These are phyloP conservation scores for Quercus lobata DNA, from an alignment of 331 rosid genomes.

Conservation along the genomic window DNA sequence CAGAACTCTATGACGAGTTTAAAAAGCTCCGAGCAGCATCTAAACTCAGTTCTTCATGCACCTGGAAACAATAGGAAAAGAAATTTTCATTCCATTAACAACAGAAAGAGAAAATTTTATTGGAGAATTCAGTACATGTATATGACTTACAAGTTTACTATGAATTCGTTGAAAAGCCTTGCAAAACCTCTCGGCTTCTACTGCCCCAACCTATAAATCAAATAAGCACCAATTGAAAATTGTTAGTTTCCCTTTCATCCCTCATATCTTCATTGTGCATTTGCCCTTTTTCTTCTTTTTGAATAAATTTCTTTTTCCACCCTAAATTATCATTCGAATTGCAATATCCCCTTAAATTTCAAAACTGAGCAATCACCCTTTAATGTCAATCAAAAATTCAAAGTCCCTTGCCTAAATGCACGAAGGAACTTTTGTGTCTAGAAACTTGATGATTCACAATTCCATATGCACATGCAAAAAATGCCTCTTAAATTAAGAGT, in stretches of 20 bases:
- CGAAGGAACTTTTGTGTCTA: too few relatives aligned
- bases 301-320: not conserved
- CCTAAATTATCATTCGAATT: not conserved
- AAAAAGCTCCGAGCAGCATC: slow-evolving; percentile 62
- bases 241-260: slow-evolving; percentile 6
- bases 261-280: not conserved
- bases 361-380: too few relatives aligned
- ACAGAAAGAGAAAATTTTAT: not conserved
- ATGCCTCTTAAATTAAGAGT: too few relatives aligned
- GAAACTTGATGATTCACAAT: too few relatives aligned
- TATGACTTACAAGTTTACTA: slow-evolving; percentile 56
- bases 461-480: too few relatives aligned
- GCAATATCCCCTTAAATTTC: too few relatives aligned
- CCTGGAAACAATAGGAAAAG: slow-evolving; percentile 35
- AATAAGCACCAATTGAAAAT: slow-evolving; percentile 10
- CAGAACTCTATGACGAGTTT: slow-evolving; percentile 33
- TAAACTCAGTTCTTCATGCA: slow-evolving; percentile 65
- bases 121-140: not conserved
- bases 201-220: slow-evolving; percentile 55
- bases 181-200: slow-evolving; percentile 80
- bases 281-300: too few relatives aligned
- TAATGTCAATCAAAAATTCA: too few relatives aligned
- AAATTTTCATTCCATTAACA: not conserved
- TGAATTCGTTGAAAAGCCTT: slow-evolving; percentile 68
- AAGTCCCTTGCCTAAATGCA: too few relatives aligned